Evolutionary conservation across 176 grass and related monocot species (phyloP), one percentile per base, ranked within the genome.

Genomic region (Juncus inflexus): DNA sequence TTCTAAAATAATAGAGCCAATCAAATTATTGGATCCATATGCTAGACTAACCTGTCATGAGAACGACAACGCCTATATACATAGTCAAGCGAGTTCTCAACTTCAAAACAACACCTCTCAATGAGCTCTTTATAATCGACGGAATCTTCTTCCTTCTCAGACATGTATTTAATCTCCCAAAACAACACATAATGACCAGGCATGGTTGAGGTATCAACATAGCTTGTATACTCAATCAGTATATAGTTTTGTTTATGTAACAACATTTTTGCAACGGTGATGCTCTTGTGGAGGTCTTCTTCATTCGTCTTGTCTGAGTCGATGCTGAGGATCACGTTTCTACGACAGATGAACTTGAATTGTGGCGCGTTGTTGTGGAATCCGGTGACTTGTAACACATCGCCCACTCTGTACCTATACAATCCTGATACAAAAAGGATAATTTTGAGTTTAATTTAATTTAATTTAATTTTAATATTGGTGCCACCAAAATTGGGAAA

Each of bases 211-310:
- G 80, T 83, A 61, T 90, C 86, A 3, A 77, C 59, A 50, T 70
- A 86, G 63, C 90, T 95, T 1, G 90, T 90, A 78, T 95, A 90
- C 63, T 95, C 86, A 55, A 90, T 52, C 41, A 90, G 80, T 42
- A 81, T 42, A 66, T 74, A 69, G 4, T 86, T 83, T 37, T 64
- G 62, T 2, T 63, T 72, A 73, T 95, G 73, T 39, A 90, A 67
- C 53, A 83, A 40, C 69, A 77, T 83, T 69, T 76, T 89, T 7
- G 83, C 75, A 37, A 4, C 5, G 4, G 80, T 75, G 40, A 95
- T 73, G 9, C 86, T 89, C 3, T 73, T 78, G 75, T 95, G 90
- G 49, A 95, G 80, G 41, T 95, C 86, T 64, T 90, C 86, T 68
- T 95, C 86, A 2, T 90, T 89, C 3, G 90, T 90, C 53, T 95